Conservation (phyloP, 2,329 filamentous ascomycete species). For the Fusarium sp. region DNA sequence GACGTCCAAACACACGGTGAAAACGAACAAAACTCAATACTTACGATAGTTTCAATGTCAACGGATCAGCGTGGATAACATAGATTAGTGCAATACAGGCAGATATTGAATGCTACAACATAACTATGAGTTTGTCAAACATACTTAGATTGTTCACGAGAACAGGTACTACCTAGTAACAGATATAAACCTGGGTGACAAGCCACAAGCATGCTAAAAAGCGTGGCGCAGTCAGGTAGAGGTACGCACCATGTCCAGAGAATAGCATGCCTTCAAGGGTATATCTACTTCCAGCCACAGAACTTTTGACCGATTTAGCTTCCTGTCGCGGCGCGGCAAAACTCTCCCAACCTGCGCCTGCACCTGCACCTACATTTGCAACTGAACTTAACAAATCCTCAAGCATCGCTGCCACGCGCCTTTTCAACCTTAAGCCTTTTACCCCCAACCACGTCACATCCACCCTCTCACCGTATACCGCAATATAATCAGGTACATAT, state of each 20-base stretch:
- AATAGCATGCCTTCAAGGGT: background rate
- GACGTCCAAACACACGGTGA: no score
- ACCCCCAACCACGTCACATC: constrained; percentile 24
- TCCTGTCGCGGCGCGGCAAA: constrained; percentile 45
- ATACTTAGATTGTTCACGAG: background rate
- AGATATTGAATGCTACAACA: background rate
- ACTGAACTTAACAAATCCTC: constrained; percentile 35
- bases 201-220: constrained; percentile 8
- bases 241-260: background rate
- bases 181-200: background rate
- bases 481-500: constrained; percentile 8
- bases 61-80: background rate
- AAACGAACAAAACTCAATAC: no score
- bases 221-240: constrained; percentile 21
- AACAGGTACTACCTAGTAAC: background rate
- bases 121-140: no score
- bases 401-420: constrained; percentile 39
- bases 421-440: constrained; percentile 27
- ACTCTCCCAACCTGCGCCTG: constrained; percentile 41
- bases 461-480: constrained; percentile 25
- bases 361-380: constrained; percentile 18
- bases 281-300: constrained; percentile 14
- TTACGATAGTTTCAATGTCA: no score
- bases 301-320: constrained; percentile 32
- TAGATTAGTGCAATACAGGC: background rate